Base-by-base conservation (phyloP, 306 rosid species). In the Oemleria cerasiformis region DNA sequence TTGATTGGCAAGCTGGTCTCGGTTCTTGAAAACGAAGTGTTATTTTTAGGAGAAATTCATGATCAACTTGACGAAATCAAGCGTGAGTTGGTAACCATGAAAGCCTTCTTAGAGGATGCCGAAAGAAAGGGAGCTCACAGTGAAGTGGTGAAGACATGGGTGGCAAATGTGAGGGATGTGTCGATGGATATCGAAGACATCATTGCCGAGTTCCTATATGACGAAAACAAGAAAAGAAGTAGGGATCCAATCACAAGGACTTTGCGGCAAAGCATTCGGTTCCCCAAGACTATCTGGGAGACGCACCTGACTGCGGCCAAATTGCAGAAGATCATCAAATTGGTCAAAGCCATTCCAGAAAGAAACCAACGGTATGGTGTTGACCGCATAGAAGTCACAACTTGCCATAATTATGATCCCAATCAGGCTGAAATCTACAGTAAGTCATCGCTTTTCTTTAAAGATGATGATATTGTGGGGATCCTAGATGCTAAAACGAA, bases 401-500 rank as follows among this genome's bases (percentile, higher is more conserved):
- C 12, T 45, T 23, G 14, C 3, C 16, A 9, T n/a, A 17, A 7
- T 20, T 41, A 4, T 1, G 47, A 10, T 61, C 9, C 9, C 69
- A 62, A 19, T 7, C 20, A 48, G 57, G 8, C 47, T 23, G 15
- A 23, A 38, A 15, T 48, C n/a, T 16, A 23, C 12, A 45, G 63
- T 0, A 63, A 72, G 61, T 57, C 62, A 0, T 72, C 39, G 39
- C 67, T 71, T 47, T 57, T 77, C 67, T 8, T 65, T 3, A 48
- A 38, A 68, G 67, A 75, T 36, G 78, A 78, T 12, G 78, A 78
- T 8, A 41, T 73, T 5, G 78, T 78, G 12, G 82, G 70, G 2
- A 72, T 78, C 34, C 55, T 17, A 16, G 39, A 14, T 13, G 57
- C 75, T 2, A 49, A 11, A 7, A 36, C 17, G 13, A 51, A 1